A percentile compares a stretch with the other conserved stretches of the same genome.
Evolutionary conservation across 805 yeast genomes (phyloP).

Genomic region (Saccharomyces eubayanus): DNA sequence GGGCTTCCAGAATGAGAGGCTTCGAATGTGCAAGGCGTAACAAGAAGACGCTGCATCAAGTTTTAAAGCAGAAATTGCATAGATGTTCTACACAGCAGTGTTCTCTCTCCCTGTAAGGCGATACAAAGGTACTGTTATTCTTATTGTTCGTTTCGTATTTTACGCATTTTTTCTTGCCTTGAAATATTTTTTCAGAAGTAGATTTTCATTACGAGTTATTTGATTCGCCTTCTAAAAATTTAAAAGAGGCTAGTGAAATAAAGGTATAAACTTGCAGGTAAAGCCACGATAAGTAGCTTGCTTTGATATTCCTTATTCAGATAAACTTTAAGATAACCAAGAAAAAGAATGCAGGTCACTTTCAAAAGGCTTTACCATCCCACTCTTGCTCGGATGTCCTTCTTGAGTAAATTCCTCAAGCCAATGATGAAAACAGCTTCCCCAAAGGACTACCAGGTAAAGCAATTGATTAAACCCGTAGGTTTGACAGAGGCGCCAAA

Average conservation of each 20-base stretch:
- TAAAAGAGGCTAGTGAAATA: neutral
- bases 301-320: neutral
- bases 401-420: slow-evolving; percentile 29
- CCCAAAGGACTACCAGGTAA: slow-evolving; percentile 31
- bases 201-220: neutral
- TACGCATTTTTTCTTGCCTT: neutral
- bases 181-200: neutral
- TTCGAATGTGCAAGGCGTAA: neutral
- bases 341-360: neutral
- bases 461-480: slow-evolving; percentile 37
- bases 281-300: neutral
- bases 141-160: neutral
- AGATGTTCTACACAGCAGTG: neutral
- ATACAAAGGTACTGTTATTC: neutral
- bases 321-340: neutral
- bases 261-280: neutral
- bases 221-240: neutral
- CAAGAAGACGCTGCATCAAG: neutral
- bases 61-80: neutral
- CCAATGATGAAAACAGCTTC: slow-evolving; percentile 31
- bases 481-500: slow-evolving; percentile 37
- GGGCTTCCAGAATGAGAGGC: neutral
- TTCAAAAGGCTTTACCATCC: neutral
- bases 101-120: neutral
- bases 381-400: neutral